Conservation (phyloP, 441 rosid species). For the Bocquillonia castaneifolia region DNA sequence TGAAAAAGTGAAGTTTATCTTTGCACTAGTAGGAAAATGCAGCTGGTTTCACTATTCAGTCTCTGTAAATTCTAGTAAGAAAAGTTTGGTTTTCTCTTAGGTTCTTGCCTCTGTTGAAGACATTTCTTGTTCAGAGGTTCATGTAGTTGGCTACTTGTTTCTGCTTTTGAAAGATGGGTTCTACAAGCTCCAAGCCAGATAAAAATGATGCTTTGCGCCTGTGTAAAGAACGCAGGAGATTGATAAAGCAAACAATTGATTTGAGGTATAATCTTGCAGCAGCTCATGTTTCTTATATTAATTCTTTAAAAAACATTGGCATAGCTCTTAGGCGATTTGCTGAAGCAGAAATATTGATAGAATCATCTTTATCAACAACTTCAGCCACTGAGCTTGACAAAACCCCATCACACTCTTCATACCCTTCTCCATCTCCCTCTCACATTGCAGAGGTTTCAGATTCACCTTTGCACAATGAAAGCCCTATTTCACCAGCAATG, state of each 20-base stretch:
- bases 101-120: conserved; percentile 12
- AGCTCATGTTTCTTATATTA: conserved; percentile 75
- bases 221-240: conserved; percentile 72
- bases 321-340: conserved; percentile 70
- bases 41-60: background rate
- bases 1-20: background rate
- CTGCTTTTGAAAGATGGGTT: conserved; percentile 79
- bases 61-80: background rate
- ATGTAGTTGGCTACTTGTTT: too few relatives aligned
- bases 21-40: background rate
- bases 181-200: conserved; percentile 58
- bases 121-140: conserved; percentile 20
- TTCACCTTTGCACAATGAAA: conserved; percentile 53
- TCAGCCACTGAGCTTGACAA: conserved; percentile 72
- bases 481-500: conserved; percentile 34
- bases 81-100: background rate
- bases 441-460: conserved; percentile 44
- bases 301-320: conserved; percentile 71
- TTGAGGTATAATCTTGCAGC: conserved; percentile 83
- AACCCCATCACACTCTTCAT: conserved; percentile 70
- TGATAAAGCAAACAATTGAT: conserved; percentile 68
- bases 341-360: conserved; percentile 57
- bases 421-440: conserved; percentile 63
- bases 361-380: conserved; percentile 53
- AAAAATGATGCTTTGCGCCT: conserved; percentile 56